phyloP scores from a whole-genome alignment of 2,329 filamentous ascomycete genomes.

The Cladosporium sp. region DNA sequence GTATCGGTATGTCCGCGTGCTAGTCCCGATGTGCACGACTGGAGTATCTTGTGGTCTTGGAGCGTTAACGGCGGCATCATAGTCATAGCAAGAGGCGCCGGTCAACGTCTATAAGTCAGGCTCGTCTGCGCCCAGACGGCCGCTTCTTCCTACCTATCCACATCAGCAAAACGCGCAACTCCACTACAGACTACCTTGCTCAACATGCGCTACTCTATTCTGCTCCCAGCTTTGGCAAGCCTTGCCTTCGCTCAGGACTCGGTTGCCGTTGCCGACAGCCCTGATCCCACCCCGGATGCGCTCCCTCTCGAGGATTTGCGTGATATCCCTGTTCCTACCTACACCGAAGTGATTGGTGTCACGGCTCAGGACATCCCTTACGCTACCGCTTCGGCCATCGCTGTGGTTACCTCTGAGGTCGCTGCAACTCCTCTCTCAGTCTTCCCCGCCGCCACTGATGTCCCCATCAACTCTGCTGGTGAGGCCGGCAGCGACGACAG shows the following conservation, averaged over 20 bases:
- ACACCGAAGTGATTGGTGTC: constrained; percentile 5
- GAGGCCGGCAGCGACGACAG: not conserved
- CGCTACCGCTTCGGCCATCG: not conserved
- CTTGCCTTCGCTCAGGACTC: constrained; percentile 8
- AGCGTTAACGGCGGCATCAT: not conserved
- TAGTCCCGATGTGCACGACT: not conserved
- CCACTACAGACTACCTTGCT: not conserved
- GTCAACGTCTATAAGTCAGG: not conserved
- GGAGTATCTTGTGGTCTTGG: not conserved
- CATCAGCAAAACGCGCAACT: not conserved
- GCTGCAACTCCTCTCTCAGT: constrained; percentile 1
- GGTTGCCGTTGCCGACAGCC: not conserved
- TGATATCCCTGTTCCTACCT: constrained; percentile 14
- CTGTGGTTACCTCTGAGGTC: not conserved
- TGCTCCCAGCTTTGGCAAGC: constrained; percentile 7
- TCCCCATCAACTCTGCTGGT: constrained; percentile 6
- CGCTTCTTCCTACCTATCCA: not conserved
- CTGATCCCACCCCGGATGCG: constrained; percentile 13
- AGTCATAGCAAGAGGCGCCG: not conserved
- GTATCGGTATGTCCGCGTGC: not conserved
- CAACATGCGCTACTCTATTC: not conserved
- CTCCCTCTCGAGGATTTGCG: constrained; percentile 15
- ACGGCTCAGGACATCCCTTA: not conserved
- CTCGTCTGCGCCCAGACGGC: not conserved
- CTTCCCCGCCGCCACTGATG: constrained; percentile 5